These are phyloP conservation scores for Colletotrichum sp. DNA, from an alignment of 2,329 filamentous ascomycete species.

Conservation along the genomic window DNA sequence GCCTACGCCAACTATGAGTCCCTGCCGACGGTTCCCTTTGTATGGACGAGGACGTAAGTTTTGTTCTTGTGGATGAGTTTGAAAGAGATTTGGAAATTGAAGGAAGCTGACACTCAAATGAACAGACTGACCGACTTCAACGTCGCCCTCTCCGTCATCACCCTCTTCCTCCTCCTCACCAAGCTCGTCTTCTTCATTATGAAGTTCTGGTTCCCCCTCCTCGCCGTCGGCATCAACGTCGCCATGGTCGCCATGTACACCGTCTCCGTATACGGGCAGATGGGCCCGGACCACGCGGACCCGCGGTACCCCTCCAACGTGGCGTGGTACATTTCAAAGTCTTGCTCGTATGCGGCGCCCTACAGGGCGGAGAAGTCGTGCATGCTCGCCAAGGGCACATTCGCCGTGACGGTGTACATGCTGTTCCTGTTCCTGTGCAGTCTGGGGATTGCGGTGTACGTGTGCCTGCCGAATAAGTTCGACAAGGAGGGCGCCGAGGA, in stretches of 20 bases:
- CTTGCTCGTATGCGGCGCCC: conserved; percentile 65
- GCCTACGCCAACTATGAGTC: conserved; percentile 74
- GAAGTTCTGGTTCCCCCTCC: conserved; percentile 71
- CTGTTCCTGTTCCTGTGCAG: conserved; percentile 67
- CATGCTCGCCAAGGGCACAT: conserved; percentile 69
- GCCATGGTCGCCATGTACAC: conserved; percentile 66
- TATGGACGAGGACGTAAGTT: conserved; percentile 77
- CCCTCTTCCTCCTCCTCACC: conserved; percentile 76
- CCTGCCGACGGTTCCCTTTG: conserved; percentile 66
- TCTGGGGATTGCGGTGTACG: conserved; percentile 63
- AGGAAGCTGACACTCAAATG: background rate
- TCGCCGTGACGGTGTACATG: conserved; percentile 70
- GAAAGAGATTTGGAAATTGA: background rate
- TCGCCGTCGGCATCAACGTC: conserved; percentile 64
- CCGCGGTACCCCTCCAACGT: conserved; percentile 62
- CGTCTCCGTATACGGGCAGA: conserved; percentile 72
- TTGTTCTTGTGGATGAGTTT: background rate
- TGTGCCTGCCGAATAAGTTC: conserved; percentile 60
- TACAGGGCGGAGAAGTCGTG: conserved; percentile 64
- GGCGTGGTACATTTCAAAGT: conserved; percentile 78
- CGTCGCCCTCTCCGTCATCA: conserved; percentile 76
- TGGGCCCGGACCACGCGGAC: conserved; percentile 76
- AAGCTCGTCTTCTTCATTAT: conserved; percentile 75
- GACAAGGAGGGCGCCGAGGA: conserved; percentile 55
- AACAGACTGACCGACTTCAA: conserved; percentile 76